phyloP scores from a whole-genome alignment of 1,284 basidiomycete genomes.

The Ceratobasidium sp. region DNA sequence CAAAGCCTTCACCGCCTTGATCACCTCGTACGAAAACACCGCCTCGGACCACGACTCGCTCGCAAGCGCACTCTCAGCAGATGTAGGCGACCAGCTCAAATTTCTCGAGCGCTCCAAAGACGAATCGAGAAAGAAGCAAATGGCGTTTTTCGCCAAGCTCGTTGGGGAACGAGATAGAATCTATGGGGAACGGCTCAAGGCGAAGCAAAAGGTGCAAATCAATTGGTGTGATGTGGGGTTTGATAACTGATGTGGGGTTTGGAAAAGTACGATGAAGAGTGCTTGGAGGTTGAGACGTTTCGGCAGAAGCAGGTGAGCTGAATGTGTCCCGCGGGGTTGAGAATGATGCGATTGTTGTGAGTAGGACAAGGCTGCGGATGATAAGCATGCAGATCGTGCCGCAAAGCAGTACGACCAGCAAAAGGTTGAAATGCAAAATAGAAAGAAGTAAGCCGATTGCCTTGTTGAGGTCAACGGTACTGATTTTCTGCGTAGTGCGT shows the following conservation, averaged over 20 bases:
- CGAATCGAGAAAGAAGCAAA: constrained; percentile 77
- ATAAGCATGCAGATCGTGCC: constrained; percentile 78
- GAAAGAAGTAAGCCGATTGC: constrained; percentile 73
- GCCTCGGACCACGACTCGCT: constrained; percentile 77
- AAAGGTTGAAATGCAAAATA: constrained; percentile 77
- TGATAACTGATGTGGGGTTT: not conserved
- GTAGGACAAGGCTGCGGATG: constrained; percentile 75
- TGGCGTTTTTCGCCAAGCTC: constrained; percentile 76
- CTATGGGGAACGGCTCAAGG: constrained; percentile 77
- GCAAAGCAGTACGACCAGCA: constrained; percentile 80
- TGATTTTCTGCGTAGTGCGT: constrained; percentile 63
- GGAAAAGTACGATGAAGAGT: constrained; percentile 81
- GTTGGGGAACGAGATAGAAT: constrained; percentile 75
- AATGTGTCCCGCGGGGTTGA: not conserved
- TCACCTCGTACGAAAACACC: constrained; percentile 68
- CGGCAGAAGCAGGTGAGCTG: constrained; percentile 78
- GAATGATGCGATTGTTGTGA: constrained; percentile 17
- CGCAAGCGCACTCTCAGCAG: constrained; percentile 69
- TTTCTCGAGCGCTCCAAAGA: constrained; percentile 72
- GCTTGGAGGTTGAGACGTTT: constrained; percentile 73
- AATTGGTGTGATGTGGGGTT: not conserved
- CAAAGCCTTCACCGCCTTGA: constrained; percentile 73
- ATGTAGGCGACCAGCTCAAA: constrained; percentile 75
- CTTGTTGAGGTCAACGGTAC: not conserved
- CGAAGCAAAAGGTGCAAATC: constrained; percentile 73